Base-by-base conservation (phyloP, 1,284 basidiomycete genomes). In the Fomitopsis pinicola region DNA sequence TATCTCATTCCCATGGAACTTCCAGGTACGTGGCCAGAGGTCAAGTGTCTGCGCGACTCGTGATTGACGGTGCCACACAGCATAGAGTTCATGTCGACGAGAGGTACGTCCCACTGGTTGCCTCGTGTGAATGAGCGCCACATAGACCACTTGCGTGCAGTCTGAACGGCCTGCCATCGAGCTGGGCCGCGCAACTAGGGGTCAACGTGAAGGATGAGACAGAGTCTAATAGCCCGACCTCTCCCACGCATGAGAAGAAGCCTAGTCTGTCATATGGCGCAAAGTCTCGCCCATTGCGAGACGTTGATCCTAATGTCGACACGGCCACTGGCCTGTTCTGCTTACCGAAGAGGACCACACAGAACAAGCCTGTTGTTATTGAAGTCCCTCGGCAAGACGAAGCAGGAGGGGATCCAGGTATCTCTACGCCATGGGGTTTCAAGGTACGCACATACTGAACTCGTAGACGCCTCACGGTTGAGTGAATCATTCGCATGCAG, bases 1-100 rank as follows among this genome's bases (percentile, higher is more conserved):
- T 6, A 60, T 60, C 44, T 60, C 59, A 5, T 60, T 36, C 48
- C 59, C 59, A 26, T 60, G 59, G 59, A 60, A 60, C 54, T 60
- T 60, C 22, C 42, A 60, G 59, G 59, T 56, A 30, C 14, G 53
- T 19, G 17, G 6, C 45, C 28, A 7, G 50, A 7, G 12, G 12
- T 53, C 35, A 38, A 36, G 10, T 22, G 22, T 53, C n/a, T 59
- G 50, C 28, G 12, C 38, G 38, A 40, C 9, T 40, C 38, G 8
- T 26, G 26, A 17, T 17, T 44, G 42, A 36, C 17, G 8, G 17
- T 17, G 26, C 50, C 26, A 35, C 35, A 28, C 36, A 60, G 59
- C 59, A 60, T 35, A 19, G 14, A 19, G 36, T 60, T 2, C 59
- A 60, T 56, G 59, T 60, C 9, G 59, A 60, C 30, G 59, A 60